These are phyloP conservation scores for Sabuloglossum arenarium DNA, from an alignment of 495 filamentous ascomycete genomes.

Conservation along the genomic window DNA sequence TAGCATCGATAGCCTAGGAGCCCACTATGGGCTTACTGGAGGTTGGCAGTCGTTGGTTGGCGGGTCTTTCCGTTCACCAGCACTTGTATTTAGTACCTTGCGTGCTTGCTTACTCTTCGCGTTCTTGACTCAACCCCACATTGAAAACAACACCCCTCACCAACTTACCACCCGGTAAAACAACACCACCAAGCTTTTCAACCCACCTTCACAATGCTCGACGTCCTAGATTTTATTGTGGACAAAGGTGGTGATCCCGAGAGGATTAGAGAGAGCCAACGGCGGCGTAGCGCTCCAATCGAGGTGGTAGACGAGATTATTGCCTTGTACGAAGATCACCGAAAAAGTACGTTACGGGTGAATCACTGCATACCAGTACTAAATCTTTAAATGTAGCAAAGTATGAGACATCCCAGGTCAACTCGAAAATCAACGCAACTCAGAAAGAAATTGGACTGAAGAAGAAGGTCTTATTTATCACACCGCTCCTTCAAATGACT, in stretches of 20 bases:
- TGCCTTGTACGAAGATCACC: constrained; percentile 67
- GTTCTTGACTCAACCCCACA: neutral
- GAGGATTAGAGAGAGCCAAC: constrained; percentile 74
- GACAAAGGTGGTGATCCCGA: constrained; percentile 80
- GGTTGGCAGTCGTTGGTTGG: no score
- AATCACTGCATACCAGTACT: neutral
- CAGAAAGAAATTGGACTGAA: constrained; percentile 80
- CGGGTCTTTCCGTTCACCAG: neutral
- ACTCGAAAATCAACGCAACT: constrained; percentile 61
- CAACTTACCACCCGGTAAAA: neutral
- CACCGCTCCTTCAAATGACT: neutral
- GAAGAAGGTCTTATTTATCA: constrained; percentile 50
- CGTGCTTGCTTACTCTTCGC: no score
- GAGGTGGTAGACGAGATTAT: constrained; percentile 82
- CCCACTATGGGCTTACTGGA: neutral
- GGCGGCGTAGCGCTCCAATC: constrained; percentile 54
- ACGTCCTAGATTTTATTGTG: constrained; percentile 59
- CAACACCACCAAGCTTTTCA: neutral
- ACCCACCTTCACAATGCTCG: constrained; percentile 35
- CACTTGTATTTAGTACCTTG: no score
- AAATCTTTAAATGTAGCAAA: constrained; percentile 28
- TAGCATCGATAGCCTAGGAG: neutral
- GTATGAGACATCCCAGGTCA: constrained; percentile 62
- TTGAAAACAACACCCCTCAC: neutral
- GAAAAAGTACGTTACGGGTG: constrained; percentile 34